A percentile compares a stretch with the other conserved stretches of the same genome.
Conservation (phyloP, 2,329 filamentous ascomycete genomes). For the Aspergillus hortae region DNA sequence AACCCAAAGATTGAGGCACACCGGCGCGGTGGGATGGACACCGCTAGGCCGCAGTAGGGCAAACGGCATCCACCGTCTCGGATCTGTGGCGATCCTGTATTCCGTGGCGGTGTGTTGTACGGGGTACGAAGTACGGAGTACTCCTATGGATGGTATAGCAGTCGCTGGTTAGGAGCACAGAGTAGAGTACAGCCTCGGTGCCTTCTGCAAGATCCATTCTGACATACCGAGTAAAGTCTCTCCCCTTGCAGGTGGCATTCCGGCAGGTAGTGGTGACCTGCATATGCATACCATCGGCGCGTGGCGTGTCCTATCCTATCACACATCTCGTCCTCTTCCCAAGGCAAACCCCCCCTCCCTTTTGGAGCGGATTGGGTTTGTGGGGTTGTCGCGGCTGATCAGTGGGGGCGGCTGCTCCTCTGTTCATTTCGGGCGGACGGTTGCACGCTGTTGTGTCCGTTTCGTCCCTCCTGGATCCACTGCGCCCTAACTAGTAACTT, state of each 20-base stretch:
- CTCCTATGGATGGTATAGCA: too few species aligned
- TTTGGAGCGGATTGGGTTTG: not conserved
- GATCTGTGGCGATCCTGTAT: not conserved
- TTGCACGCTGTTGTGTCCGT: not conserved
- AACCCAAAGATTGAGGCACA: not conserved
- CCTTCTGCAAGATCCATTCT: not conserved
- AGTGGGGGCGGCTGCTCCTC: not conserved
- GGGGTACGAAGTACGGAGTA: too few species aligned
- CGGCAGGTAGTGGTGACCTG: not conserved
- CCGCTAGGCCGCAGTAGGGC: not conserved
- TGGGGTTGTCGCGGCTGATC: not conserved
- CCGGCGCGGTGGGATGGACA: not conserved
- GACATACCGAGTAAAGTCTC: not conserved
- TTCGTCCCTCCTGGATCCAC: not conserved
- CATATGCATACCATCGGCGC: not conserved
- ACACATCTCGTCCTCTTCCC: not conserved
- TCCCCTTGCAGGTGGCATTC: constrained; percentile 2
- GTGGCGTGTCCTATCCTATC: too few species aligned
- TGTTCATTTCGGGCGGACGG: not conserved
- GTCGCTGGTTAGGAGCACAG: too few species aligned
- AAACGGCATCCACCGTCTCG: not conserved
- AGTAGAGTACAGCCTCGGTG: too few species aligned
- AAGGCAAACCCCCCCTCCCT: not conserved
- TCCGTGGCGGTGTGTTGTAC: too few species aligned
- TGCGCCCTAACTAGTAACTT: too few species aligned